phyloP scores from a whole-genome alignment of 306 rosid genomes.

The Heteromeles arbutifolia region DNA sequence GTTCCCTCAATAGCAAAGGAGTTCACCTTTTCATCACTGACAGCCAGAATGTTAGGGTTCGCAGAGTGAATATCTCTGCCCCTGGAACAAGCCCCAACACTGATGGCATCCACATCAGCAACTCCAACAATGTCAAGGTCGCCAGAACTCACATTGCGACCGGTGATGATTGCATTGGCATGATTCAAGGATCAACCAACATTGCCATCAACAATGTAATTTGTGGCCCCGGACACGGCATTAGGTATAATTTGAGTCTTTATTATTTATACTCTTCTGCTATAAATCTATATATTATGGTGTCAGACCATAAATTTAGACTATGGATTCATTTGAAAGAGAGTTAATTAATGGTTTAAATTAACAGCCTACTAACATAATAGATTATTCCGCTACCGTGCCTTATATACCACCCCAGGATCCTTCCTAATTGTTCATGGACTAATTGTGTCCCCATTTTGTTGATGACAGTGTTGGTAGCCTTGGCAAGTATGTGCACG shows the following conservation, averaged over 20 bases:
- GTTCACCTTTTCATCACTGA: slow-evolving; percentile 39
- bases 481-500: slow-evolving; percentile 32
- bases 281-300: not conserved
- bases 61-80: slow-evolving; percentile 19
- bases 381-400: not conserved
- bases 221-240: slow-evolving; percentile 44
- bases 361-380: not conserved
- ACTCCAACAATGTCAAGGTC: slow-evolving; percentile 33
- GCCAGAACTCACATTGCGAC: slow-evolving; percentile 30
- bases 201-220: slow-evolving; percentile 20
- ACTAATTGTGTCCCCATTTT: not conserved
- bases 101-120: slow-evolving; percentile 46
- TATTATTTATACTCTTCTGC: not conserved
- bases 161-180: slow-evolving; percentile 45
- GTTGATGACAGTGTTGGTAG: slow-evolving; percentile 24
- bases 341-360: not conserved
- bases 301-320: not conserved
- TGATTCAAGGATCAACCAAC: slow-evolving; percentile 33
- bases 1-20: slow-evolving; percentile 38
- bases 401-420: not conserved
- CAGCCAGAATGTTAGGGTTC: slow-evolving; percentile 21
- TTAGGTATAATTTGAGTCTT: slow-evolving; percentile 17
- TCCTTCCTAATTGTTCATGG: not conserved
- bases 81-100: slow-evolving; percentile 46
- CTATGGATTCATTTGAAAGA: not conserved